phyloP scores from a whole-genome alignment of 257 asterid genomes.

The Osmanthus fragrans region DNA sequence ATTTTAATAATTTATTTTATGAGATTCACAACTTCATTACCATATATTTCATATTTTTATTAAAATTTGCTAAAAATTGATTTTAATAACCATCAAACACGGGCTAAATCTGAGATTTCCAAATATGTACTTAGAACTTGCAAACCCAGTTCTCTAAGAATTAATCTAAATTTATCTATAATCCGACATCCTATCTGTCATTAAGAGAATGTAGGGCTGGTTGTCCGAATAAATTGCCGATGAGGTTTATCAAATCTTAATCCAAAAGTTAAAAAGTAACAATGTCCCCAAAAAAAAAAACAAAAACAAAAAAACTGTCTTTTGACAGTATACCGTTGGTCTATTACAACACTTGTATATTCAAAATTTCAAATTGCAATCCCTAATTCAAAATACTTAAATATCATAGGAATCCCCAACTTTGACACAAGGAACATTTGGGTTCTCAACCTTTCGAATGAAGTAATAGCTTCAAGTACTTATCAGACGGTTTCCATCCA shows the following conservation, averaged over 20 bases:
- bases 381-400: not conserved
- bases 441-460: not conserved
- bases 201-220: not conserved
- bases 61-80: no score
- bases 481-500: no score
- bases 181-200: not conserved
- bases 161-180: not conserved
- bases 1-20: no score
- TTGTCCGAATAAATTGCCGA: not conserved
- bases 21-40: no score
- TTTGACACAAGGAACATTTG: not conserved
- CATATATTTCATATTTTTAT: no score
- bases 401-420: not conserved
- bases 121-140: no score
- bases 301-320: conserved; percentile 22
- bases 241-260: conserved; percentile 1
- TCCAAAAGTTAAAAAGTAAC: not conserved
- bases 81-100: no score
- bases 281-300: no score
- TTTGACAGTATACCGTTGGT: conserved; percentile 1
- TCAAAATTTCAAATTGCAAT: not conserved
- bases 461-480: not conserved
- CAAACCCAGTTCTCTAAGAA: not conserved
- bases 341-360: conserved; percentile 6
- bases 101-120: no score